Percentiles rank a stretch among this genome's conserved stretches.
phyloP scores from a whole-genome alignment of 257 asterid genomes.

The Jacaranda copaia region DNA sequence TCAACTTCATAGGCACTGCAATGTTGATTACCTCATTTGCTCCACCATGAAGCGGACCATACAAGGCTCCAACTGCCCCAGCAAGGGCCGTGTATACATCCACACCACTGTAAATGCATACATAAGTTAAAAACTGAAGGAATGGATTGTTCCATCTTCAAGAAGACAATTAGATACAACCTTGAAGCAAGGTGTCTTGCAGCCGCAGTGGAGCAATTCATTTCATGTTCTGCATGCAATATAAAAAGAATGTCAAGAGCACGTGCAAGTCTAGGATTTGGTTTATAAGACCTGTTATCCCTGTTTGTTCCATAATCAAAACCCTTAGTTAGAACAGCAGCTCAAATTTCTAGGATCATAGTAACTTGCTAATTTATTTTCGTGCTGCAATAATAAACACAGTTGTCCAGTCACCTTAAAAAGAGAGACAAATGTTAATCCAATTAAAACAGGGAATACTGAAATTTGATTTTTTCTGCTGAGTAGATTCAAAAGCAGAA shows the following conservation, averaged over 20 bases:
- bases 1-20: constrained; percentile 26
- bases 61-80: constrained; percentile 99
- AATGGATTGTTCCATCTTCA: constrained; percentile 25
- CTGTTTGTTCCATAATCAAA: constrained; percentile 57
- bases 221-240: constrained; percentile 97
- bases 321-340: constrained; percentile 35
- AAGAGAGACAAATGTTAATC: neutral
- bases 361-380: neutral
- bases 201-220: constrained; percentile 99
- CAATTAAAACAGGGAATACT: constrained; percentile 12
- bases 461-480: constrained; percentile 5
- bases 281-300: constrained; percentile 88
- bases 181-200: constrained; percentile 98
- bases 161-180: constrained; percentile 47
- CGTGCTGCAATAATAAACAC: neutral
- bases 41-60: constrained; percentile 99
- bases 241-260: constrained; percentile 92
- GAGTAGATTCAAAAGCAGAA: neutral
- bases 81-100: constrained; percentile 97
- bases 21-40: constrained; percentile 85
- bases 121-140: constrained; percentile 24
- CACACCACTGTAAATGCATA: constrained; percentile 79
- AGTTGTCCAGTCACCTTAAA: too few relatives aligned
- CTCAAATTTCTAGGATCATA: constrained; percentile 22
- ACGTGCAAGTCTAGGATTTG: constrained; percentile 97